Evolutionary conservation across 371 early-diverging fungal genomes (phyloP).

Genomic region (Batkoa obscura): DNA sequence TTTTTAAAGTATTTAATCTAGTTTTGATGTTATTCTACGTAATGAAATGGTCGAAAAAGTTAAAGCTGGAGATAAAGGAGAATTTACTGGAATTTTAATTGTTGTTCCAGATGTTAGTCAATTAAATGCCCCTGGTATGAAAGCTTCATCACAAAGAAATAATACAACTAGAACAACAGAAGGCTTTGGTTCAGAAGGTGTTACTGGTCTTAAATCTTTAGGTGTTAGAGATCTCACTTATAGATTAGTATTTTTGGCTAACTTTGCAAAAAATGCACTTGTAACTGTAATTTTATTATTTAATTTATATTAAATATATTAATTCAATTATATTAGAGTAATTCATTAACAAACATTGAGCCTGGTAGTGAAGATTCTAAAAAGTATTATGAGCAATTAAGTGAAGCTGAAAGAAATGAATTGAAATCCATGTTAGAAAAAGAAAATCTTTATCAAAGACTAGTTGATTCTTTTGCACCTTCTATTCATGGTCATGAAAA

Average conservation of each 20-base stretch:
- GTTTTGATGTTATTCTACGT: constrained; percentile 92
- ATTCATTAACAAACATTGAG: constrained; percentile 21
- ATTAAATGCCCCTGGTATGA: constrained; percentile 42
- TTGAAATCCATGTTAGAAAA: constrained; percentile 20
- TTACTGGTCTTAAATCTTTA: constrained; percentile 69
- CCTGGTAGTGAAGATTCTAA: constrained; percentile 35
- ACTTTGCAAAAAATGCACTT: constrained; percentile 46
- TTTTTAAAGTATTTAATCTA: constrained; percentile 11
- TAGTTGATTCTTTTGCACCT: constrained; percentile 80
- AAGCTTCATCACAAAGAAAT: constrained; percentile 42
- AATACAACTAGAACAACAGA: constrained; percentile 28
- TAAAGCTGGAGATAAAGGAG: constrained; percentile 93
- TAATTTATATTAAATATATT: neutral
- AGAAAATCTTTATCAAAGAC: constrained; percentile 56
- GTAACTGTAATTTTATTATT: constrained; percentile 23
- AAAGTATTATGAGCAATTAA: constrained; percentile 35
- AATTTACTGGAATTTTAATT: constrained; percentile 85
- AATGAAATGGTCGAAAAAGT: constrained; percentile 90
- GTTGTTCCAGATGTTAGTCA: constrained; percentile 89
- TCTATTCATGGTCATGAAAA: constrained; percentile 94
- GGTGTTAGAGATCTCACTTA: constrained; percentile 88
- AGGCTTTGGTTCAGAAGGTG: constrained; percentile 53
- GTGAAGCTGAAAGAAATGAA: constrained; percentile 59
- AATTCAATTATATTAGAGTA: constrained; percentile 18
- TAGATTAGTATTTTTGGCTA: constrained; percentile 77